phyloP scores from a whole-genome alignment of 2,329 filamentous ascomycete species.

The Graphiopsis chlorocephala region DNA sequence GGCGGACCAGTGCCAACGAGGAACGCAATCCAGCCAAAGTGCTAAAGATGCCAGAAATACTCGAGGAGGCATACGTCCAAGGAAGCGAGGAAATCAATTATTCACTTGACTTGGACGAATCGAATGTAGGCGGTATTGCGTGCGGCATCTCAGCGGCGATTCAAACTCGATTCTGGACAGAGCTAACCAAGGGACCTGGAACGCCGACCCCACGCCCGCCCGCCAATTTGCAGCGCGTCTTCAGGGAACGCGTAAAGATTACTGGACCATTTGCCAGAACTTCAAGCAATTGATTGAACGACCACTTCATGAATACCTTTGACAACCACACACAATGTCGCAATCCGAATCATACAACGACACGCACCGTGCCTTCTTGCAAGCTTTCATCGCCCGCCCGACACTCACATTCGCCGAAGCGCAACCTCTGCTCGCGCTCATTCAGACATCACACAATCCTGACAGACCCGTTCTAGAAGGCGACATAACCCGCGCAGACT shows the following conservation, averaged over 20 bases:
- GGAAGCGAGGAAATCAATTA: neutral
- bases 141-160: neutral
- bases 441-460: slow-evolving; percentile 60
- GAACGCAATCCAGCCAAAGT: neutral
- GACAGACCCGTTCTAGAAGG: slow-evolving; percentile 51
- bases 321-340: neutral
- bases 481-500: slow-evolving; percentile 66
- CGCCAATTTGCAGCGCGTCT: neutral
- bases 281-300: neutral
- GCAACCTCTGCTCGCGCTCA: slow-evolving; percentile 70
- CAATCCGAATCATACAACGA: slow-evolving; percentile 50
- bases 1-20: neutral
- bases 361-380: slow-evolving; percentile 82
- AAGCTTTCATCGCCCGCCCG: slow-evolving; percentile 78
- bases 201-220: neutral
- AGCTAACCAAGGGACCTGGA: no score
- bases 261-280: neutral
- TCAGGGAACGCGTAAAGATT: neutral
- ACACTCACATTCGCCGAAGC: slow-evolving; percentile 73
- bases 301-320: neutral
- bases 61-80: neutral
- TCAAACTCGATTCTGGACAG: neutral
- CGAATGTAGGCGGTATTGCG: neutral
- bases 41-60: neutral
- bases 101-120: neutral